phyloP scores from a whole-genome alignment of 371 early-diverging fungal genomes.

The Batrachochytrium dendrobatidis region DNA sequence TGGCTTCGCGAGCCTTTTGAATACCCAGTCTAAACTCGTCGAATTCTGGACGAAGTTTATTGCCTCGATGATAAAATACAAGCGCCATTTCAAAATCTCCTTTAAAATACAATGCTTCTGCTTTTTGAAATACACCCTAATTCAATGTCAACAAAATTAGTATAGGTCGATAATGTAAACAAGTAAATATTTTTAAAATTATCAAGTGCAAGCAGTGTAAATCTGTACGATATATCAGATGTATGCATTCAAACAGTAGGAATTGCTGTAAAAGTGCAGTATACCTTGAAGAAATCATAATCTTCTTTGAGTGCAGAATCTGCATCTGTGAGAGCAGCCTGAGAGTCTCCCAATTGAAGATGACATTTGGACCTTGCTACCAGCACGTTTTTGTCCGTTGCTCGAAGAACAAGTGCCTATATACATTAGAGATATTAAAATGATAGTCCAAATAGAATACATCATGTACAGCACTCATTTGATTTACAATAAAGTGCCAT shows the following conservation, averaged over 20 bases:
- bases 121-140: conserved; percentile 41
- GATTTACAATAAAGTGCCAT: too few relatives aligned
- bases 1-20: conserved; percentile 41
- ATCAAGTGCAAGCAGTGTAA: too few relatives aligned
- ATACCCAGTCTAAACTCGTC: conserved; percentile 42
- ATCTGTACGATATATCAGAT: too few relatives aligned
- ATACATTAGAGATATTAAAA: conserved; percentile 30
- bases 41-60: conserved; percentile 41
- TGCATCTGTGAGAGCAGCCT: conserved; percentile 34
- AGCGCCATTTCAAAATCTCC: conserved; percentile 48
- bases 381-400: conserved; percentile 37
- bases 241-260: not conserved
- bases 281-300: conserved; percentile 31
- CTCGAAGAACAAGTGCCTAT: conserved; percentile 36
- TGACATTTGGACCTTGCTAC: conserved; percentile 39
- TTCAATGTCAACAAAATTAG: not conserved
- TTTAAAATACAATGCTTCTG: conserved; percentile 39
- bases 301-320: conserved; percentile 32
- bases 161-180: not conserved
- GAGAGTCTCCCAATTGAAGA: conserved; percentile 30
- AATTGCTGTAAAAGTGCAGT: not conserved
- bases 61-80: conserved; percentile 43
- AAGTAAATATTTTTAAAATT: too few relatives aligned
- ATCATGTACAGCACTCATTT: too few relatives aligned
- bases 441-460: too few relatives aligned